Evolutionary conservation across 2,329 filamentous ascomycete species (phyloP), one percentile per base, ranked within the genome.

Genomic region (Microcyclosporella mali): DNA sequence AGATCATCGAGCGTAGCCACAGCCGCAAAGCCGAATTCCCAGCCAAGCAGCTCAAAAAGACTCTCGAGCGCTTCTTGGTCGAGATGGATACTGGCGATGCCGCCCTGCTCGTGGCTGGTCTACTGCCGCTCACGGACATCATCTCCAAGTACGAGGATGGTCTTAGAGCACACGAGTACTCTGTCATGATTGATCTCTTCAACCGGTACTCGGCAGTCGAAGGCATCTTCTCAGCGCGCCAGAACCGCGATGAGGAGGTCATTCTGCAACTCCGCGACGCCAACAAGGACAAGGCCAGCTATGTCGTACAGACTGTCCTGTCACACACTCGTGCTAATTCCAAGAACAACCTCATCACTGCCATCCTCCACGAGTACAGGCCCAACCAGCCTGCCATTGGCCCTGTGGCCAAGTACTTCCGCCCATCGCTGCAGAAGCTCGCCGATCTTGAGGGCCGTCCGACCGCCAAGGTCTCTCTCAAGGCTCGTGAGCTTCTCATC

Each of bases 401-500:
- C 59, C 94, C 92, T 60, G 81, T 97, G 43, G 83, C 78, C 65
- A 95, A 94, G 67, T 81, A 89, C 67, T 82, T 98, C 66, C 85
- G 88, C 56, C 79, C 83, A 3, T 77, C 85, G 14, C 78, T 98
- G 18, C 85, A 85, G 62, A 85, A 84, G 67, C 75, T 98, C 55
- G 89, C 92, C 1, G 92, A 98, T 65, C 79, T 98, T 11, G 88
- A 94, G 68, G 88, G 83, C 9, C 85, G 70, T 70, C 81, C 72
- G 61, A 92, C 90, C 9, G 87, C 90, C 53, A 98, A 97, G 81
- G 90, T 98, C 32, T 88, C 90, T 0, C 78, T 98, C 55, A 98
- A 98, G 76, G 90, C 92, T 34, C 85, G 92, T 63, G 92, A 98
- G 71, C 84, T 97, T 39, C 82, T 98, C 59, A 98, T 98, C 52